Base-by-base conservation (phyloP, 768 basidiomycete species). In the Podaxis sp. region DNA sequence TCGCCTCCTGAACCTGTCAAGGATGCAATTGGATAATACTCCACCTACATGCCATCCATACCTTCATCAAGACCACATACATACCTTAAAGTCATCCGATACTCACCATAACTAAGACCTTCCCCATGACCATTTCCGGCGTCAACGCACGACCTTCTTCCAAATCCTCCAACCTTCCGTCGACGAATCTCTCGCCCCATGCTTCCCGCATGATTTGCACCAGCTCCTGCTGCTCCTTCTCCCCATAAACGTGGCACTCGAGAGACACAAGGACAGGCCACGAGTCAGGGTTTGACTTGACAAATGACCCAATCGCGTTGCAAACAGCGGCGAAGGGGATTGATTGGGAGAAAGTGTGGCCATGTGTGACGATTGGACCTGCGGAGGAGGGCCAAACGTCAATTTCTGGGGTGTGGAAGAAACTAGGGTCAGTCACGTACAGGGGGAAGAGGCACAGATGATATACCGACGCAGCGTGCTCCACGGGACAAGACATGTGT, bases 221-320 rank as follows among this genome's bases (percentile, higher is more conserved):
- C n/a, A 88, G 69, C 63, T 85, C 79, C 18, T 71, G 68, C 66
- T 88, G 86, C 0, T 76, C 76, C 27, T 73, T 72, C 0, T 77
- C 68, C 16, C 75, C 77, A 10, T 59, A 53, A 25, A 87, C 85
- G 61, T 88, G 86, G 64, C 85, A 87, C 66, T 88, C 87, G 3
- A 88, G 74, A 40, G 81, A 82, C 52, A 88, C 78, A 60, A 87
- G 66, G 18, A 87, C 74, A 2, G 87, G 86, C 82, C 84, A 86
- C 50, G 79, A 76, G 1, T 64, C 72, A 0, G 74, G 69, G 1
- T 64, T 72, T 0, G 74, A 69, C 2, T 70, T 62, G 16, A 86
- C 68, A 2, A 75, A 72, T 11, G 77, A 69, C 1, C 76, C 78
- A 59, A 87, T 85, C 0, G 84, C 82, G 14, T 70, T 62, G 63